These are phyloP conservation scores for Omphalotus guepiniiformis DNA, from an alignment of 768 basidiomycete genomes.

Conservation along the genomic window DNA sequence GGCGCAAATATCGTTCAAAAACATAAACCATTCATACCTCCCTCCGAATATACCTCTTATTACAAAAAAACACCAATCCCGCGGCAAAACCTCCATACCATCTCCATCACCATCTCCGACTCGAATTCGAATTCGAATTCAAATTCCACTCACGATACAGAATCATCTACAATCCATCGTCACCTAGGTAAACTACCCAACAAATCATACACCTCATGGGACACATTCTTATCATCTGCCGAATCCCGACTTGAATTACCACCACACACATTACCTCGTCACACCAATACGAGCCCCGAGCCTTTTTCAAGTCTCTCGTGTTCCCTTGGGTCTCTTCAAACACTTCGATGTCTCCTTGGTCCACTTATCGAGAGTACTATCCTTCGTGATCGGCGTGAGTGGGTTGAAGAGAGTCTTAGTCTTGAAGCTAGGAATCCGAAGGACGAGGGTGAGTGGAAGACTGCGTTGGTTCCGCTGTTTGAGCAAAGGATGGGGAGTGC, in stretches of 20 bases:
- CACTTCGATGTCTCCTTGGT: constrained; percentile 64
- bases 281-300: no score
- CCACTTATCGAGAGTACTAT: constrained; percentile 65
- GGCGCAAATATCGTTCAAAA: no score
- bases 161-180: constrained; percentile 23
- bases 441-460: constrained; percentile 22
- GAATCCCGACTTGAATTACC: constrained; percentile 2
- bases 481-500: constrained; percentile 71
- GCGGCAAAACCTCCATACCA: background rate
- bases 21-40: constrained; percentile 11
- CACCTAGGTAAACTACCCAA: constrained; percentile 40
- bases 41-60: constrained; percentile 13
- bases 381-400: constrained; percentile 55
- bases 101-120: background rate
- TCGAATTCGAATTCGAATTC: no score
- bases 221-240: constrained; percentile 27
- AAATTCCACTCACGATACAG: background rate
- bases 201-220: constrained; percentile 37
- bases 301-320: no score
- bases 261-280: no score
- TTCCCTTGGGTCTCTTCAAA: constrained; percentile 52
- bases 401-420: constrained; percentile 47
- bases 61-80: background rate
- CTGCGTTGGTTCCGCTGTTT: constrained; percentile 42
- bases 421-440: background rate